A percentile compares a stretch with the other conserved stretches of the same genome.
Conservation (phyloP, 2,329 filamentous ascomycete species). For the Aschersonia sp. region DNA sequence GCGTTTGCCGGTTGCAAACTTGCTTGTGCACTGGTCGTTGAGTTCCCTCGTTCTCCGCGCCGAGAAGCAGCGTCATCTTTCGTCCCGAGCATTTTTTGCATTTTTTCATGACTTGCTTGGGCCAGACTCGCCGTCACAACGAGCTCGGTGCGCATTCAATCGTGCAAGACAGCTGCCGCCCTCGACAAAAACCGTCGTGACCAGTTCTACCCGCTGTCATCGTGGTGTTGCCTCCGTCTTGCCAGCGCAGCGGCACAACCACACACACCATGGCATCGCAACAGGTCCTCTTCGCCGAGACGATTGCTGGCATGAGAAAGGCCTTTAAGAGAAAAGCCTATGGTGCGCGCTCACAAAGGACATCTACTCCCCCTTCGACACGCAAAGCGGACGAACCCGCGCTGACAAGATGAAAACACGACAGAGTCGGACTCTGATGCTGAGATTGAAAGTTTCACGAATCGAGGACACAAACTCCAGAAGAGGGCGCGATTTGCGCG, state of each 20-base stretch:
- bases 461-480: constrained; percentile 69
- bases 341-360: constrained; percentile 25
- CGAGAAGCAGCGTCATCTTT: background rate
- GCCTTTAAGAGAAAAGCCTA: constrained; percentile 50
- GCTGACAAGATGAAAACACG: background rate
- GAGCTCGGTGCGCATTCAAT: too few species aligned
- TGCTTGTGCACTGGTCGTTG: background rate
- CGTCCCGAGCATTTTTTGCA: too few species aligned
- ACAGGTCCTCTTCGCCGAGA: constrained; percentile 50
- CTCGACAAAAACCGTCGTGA: too few species aligned
- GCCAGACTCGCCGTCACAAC: too few species aligned
- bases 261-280: constrained; percentile 29
- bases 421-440: constrained; percentile 69
- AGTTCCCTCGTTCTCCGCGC: background rate
- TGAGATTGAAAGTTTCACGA: constrained; percentile 52
- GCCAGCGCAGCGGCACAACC: background rate
- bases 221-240: too few species aligned
- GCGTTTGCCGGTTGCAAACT: background rate
- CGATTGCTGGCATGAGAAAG: constrained; percentile 54
- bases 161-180: too few species aligned
- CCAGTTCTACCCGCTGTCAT: too few species aligned
- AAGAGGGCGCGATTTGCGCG: constrained; percentile 58
- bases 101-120: too few species aligned
- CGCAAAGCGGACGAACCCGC: constrained; percentile 1
- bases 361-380: constrained; percentile 6